Base-by-base conservation (phyloP, 2,329 filamentous ascomycete genomes). In the Thermothelomyces thermophilus region DNA sequence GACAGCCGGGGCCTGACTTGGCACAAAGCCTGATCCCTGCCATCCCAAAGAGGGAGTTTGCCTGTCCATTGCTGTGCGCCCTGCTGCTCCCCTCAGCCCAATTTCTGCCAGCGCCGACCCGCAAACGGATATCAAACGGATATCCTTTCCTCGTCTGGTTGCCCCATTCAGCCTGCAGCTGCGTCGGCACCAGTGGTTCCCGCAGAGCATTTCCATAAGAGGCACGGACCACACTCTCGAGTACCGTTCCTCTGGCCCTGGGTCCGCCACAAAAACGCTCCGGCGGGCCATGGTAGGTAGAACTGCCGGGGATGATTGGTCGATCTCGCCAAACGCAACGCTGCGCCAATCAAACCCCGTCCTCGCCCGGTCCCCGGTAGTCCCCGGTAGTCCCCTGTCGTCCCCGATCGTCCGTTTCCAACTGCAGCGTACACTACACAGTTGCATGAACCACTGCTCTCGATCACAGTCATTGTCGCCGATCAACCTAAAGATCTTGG, bases 31-130 rank as follows among this genome's bases (percentile, higher is more conserved):
- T 16, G 5, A 26, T 30, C 40, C 44, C 39, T 48, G 43, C n/a
- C n/a, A 26, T 41, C 46, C 46, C 45, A 47, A 52, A 52, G 41
- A 26, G 50, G 50, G 46, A 50, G 47, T 36, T 52, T 30, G 39
- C 42, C 37, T 17, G 37, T 28, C 30, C 30, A 19, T 24, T 30
- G 7, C 17, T 9, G 2, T 3, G 13, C 6, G 17, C 34, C 40
- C 33, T 11, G 36, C 17, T 45, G 13, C 33, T 22, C 24, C 22
- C 39, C 41, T 26, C 9, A 31, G 46, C 35, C n/a, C 17, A 19
- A 17, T 33, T 31, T 19, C 5, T 24, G 46, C 30, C n/a, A 34
- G n/a, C 14, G 41, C 26, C 41, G 34, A 35, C 50, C 50, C 46
- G n/a, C 22, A 48, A 36, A 36, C 42, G 50, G 47, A 28, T 22